phyloP scores from a whole-genome alignment of 805 yeast species.

The Starmerella geochares region DNA sequence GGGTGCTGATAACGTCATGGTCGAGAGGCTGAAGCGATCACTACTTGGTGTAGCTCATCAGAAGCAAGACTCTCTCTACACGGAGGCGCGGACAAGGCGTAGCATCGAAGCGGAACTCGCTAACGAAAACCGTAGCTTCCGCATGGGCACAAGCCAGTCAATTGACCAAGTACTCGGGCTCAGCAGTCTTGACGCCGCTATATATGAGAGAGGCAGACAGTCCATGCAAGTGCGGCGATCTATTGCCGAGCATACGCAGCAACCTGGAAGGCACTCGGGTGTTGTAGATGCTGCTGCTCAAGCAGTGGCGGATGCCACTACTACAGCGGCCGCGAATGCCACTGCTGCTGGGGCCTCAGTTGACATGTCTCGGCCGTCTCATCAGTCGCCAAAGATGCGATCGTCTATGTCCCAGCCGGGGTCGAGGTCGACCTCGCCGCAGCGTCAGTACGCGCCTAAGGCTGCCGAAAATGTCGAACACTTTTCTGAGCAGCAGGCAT shows the following conservation, averaged over 20 bases:
- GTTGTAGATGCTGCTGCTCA: not conserved
- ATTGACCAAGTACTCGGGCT: slow-evolving; percentile 21
- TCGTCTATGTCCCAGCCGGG: not conserved
- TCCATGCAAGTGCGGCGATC: slow-evolving; percentile 17
- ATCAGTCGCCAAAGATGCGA: not conserved
- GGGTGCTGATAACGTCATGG: slow-evolving; percentile 88
- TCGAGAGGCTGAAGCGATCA: slow-evolving; percentile 50
- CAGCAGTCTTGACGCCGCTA: slow-evolving; percentile 18
- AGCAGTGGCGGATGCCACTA: not conserved
- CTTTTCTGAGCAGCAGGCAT: slow-evolving; percentile 59
- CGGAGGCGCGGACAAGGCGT: slow-evolving; percentile 51
- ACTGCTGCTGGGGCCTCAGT: not conserved
- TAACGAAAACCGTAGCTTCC: slow-evolving; percentile 11
- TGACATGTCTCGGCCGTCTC: not conserved
- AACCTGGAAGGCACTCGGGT: not conserved
- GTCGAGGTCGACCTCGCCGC: slow-evolving; percentile 3
- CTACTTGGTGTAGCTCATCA: slow-evolving; percentile 47
- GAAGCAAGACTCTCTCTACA: slow-evolving; percentile 56
- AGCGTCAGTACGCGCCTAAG: not conserved
- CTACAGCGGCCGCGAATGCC: not conserved
- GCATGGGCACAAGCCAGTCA: slow-evolving; percentile 15
- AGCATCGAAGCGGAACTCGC: slow-evolving; percentile 53
- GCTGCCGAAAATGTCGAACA: slow-evolving; percentile 27
- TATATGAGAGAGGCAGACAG: slow-evolving; percentile 25
- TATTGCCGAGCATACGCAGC: not conserved